Percentiles rank a stretch among this genome's conserved stretches.
Evolutionary conservation across 768 basidiomycete genomes (phyloP).

Genomic region (Favolaschia claudopus): DNA sequence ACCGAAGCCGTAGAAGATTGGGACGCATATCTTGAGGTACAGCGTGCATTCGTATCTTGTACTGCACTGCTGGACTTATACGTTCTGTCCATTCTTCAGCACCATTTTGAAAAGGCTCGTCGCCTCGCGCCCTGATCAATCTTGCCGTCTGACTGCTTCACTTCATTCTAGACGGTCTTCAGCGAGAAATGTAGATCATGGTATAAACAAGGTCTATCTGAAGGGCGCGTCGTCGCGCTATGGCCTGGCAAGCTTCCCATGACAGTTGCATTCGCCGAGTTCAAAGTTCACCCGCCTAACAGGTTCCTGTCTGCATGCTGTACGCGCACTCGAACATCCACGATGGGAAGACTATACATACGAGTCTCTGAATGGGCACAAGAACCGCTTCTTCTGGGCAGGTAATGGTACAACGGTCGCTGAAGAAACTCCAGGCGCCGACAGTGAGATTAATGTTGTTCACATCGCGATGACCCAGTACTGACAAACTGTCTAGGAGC

Average conservation of each 20-base stretch:
- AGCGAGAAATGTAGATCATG: conserved; percentile 65
- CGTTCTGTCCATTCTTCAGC: no score
- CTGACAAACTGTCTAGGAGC: conserved; percentile 40
- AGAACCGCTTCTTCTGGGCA: conserved; percentile 64
- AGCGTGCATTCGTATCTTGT: no score
- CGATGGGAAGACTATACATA: conserved; percentile 74
- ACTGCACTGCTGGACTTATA: no score
- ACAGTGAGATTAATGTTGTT: conserved; percentile 36
- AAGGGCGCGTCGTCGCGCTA: conserved; percentile 62
- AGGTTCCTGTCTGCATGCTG: conserved; percentile 64
- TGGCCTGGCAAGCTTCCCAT: conserved; percentile 58
- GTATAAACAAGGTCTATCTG: conserved; percentile 68
- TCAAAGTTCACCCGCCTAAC: neutral
- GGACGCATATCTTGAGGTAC: conserved; percentile 64
- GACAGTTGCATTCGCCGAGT: neutral
- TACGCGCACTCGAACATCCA: conserved; percentile 56
- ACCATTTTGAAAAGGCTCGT: conserved; percentile 47
- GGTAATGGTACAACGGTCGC: conserved; percentile 67
- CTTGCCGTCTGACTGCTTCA: neutral
- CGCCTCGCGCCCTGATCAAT: conserved; percentile 32
- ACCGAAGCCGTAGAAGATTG: conserved; percentile 67
- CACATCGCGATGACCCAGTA: neutral
- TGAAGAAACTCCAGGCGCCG: conserved; percentile 50
- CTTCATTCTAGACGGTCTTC: conserved; percentile 59
- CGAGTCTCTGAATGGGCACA: conserved; percentile 49